Percentiles rank a stretch among this genome's conserved stretches.
Conservation (phyloP, 2,329 filamentous ascomycete species). For the Plenodomus biglobosus region DNA sequence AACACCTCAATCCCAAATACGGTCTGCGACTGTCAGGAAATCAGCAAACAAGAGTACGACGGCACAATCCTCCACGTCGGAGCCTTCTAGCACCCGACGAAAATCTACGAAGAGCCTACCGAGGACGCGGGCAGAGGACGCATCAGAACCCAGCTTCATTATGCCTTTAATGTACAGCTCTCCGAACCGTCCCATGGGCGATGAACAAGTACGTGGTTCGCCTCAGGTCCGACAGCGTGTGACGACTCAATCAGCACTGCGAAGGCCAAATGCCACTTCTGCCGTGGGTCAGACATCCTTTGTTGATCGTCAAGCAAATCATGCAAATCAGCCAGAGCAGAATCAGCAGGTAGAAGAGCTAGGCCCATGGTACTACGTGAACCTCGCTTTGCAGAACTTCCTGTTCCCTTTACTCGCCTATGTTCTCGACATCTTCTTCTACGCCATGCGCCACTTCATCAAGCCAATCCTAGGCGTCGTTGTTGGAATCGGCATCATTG, state of each 20-base stretch:
- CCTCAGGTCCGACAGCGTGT: conserved; percentile 24
- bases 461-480: conserved; percentile 63
- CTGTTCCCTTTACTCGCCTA: conserved; percentile 49
- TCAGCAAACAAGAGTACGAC: conserved; percentile 7
- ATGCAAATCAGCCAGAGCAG: conserved; percentile 1
- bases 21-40: conserved; percentile 14
- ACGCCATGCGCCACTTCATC: conserved; percentile 60
- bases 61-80: conserved; percentile 15
- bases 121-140: conserved; percentile 16
- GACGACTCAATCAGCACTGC: conserved; percentile 5
- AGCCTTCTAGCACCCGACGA: conserved; percentile 7
- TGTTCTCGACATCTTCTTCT: conserved; percentile 57
- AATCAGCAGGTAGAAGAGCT: conserved; percentile 16
- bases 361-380: conserved; percentile 25
- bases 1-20: conserved; percentile 7
- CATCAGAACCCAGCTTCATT: conserved; percentile 46
- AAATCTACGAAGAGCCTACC: conserved; percentile 12
- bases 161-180: conserved; percentile 43
- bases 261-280: background rate
- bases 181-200: conserved; percentile 16
- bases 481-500: conserved; percentile 55
- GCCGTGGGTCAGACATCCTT: background rate
- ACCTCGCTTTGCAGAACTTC: conserved; percentile 37
- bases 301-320: background rate
- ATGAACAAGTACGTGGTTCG: conserved; percentile 13